These are phyloP conservation scores for Liquidambar formosana DNA, from an alignment of 164 flowering plant species.

Conservation along the genomic window DNA sequence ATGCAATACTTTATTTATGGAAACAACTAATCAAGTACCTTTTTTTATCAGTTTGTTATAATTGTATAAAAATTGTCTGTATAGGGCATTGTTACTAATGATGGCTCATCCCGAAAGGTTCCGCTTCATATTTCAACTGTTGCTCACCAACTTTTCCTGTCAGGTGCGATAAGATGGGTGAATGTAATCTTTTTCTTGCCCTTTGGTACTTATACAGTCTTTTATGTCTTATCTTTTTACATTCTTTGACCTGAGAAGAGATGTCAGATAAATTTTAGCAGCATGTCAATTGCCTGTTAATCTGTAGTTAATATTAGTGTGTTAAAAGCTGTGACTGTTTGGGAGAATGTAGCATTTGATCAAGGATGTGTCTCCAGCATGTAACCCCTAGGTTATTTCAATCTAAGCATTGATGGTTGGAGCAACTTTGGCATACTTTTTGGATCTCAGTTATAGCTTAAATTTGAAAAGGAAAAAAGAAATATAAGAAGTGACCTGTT, in stretches of 20 bases:
- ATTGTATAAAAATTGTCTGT: constrained; percentile 13
- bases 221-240: neutral
- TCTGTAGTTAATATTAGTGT: neutral
- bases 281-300: neutral
- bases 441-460: too few relatives aligned
- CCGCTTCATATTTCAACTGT: constrained; percentile 80
- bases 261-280: neutral
- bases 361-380: too few relatives aligned
- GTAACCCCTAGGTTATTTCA: too few relatives aligned
- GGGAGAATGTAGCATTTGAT: too few relatives aligned
- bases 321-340: too few relatives aligned
- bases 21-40: neutral
- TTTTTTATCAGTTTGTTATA: neutral
- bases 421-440: too few relatives aligned
- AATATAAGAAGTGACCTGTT: too few relatives aligned
- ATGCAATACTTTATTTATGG: neutral
- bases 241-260: neutral
- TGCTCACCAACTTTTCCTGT: constrained; percentile 82
- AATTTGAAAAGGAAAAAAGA: too few relatives aligned
- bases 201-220: neutral
- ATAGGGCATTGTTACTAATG: constrained; percentile 96
- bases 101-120: constrained; percentile 62
- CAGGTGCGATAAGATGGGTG: constrained; percentile 46
- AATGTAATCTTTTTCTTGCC: neutral
- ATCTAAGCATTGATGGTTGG: too few relatives aligned